These are phyloP conservation scores for Scedosporium apiospermum DNA, from an alignment of 2,329 filamentous ascomycete species.

Conservation along the genomic window DNA sequence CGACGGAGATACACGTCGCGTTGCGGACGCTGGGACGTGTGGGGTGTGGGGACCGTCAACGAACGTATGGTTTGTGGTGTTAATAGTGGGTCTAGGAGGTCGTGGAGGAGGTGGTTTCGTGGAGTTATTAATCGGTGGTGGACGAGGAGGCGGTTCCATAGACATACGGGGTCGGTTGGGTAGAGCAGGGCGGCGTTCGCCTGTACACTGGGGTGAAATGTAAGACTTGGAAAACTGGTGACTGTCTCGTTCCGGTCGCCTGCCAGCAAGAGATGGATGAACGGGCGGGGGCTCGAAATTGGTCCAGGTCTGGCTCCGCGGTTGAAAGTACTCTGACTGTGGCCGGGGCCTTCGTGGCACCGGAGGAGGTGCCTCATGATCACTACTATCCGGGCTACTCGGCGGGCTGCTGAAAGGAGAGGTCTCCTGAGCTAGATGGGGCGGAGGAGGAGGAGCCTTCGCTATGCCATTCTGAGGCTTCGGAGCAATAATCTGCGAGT, in stretches of 20 bases:
- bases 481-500: conserved; percentile 15
- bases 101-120: conserved; percentile 20
- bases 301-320: conserved; percentile 13
- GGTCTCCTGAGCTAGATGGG: conserved; percentile 27
- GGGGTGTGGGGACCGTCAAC: conserved; percentile 13
- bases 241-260: not conserved
- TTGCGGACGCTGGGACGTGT: conserved; percentile 16
- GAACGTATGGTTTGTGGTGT: not conserved
- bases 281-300: conserved; percentile 42
- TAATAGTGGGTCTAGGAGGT: conserved; percentile 12
- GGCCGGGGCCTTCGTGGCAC: conserved; percentile 43
- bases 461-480: conserved; percentile 11
- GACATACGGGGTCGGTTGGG: conserved; percentile 35
- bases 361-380: conserved; percentile 40
- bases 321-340: conserved; percentile 14
- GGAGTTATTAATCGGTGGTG: conserved; percentile 12
- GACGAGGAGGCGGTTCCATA: conserved; percentile 18
- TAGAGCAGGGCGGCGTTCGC: conserved; percentile 36
- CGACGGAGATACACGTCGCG: conserved; percentile 13
- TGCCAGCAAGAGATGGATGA: conserved; percentile 20
- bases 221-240: conserved; percentile 18
- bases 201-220: conserved; percentile 29
- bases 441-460: not conserved
- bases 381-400: conserved; percentile 54
- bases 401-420: conserved; percentile 88